Evolutionary conservation across 2,329 filamentous ascomycete species (phyloP), one percentile per base, ranked within the genome.

Genomic region (Colletotrichum noveboracense): DNA sequence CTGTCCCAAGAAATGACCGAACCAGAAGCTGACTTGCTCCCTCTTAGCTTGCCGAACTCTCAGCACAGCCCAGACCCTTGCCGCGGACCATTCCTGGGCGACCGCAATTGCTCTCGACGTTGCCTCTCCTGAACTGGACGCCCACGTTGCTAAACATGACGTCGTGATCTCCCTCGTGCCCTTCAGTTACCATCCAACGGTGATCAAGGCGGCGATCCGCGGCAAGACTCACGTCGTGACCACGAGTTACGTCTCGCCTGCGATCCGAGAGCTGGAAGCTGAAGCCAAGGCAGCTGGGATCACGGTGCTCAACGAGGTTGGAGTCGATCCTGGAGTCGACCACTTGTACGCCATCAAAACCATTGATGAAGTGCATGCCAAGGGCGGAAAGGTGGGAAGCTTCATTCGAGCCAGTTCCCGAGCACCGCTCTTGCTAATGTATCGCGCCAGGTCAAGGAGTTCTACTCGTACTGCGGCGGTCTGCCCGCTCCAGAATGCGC

Each of bases 271-370:
- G 82, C 87, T 94, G 52, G 91, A 94, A 75, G 86, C 88, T 72
- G 36, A 55, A 5, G 91, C 89, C 76, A 93, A 93, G 85, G 90
- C 91, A 74, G 93, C 93, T 9, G 93, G 93, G 62, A 94, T 94
- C 82, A 93, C 92, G 3, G 92, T 94, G 77, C 90, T 94, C 88
- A 94, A 94, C 84, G 93, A 95, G 86, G 93, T 93, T 79, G 92
- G 92, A 65, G 85, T 91, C 16, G 90, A 91, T 80, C 89, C 90
- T 10, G 71, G 71, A 24, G 48, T 48, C 1, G 48, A n/a, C 18
- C 68, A 61, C 56, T 83, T 85, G 14, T 82, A 93, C 79, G 93
- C 93, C 21, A 88, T 94, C 78, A 92, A 93, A 85, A 92, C 89
- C 64, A 94, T 94, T 79, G 86, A 88, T 14, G 88, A 93, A 79